Percentiles rank a stretch among this genome's conserved stretches.
These are phyloP conservation scores for Rhododendron simsii DNA, from an alignment of 148 eudicot species.

Conservation along the genomic window DNA sequence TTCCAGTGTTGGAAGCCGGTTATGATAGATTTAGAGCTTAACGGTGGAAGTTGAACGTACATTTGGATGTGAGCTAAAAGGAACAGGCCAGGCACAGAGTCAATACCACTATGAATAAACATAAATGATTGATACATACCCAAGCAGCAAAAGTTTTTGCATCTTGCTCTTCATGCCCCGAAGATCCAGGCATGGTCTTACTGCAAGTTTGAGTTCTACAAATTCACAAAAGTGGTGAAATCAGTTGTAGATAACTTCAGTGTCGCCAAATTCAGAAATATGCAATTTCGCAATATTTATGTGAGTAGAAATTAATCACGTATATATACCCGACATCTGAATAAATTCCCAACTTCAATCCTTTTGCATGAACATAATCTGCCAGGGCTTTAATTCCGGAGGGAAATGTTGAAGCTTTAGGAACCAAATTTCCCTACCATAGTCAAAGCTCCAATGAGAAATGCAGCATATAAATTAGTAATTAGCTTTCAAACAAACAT, in stretches of 20 bases:
- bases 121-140: slow-evolving; percentile 30
- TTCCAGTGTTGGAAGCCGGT: too few relatives aligned
- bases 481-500: not conserved
- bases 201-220: slow-evolving; percentile 68
- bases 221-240: not conserved
- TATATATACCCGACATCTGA: slow-evolving; percentile 24
- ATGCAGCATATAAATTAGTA: not conserved
- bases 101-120: not conserved
- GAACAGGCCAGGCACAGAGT: too few relatives aligned
- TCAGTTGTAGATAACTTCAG: not conserved
- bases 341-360: slow-evolving; percentile 29
- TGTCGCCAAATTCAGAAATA: not conserved
- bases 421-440: slow-evolving; percentile 24
- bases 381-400: slow-evolving; percentile 24
- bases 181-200: slow-evolving; percentile 73
- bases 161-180: slow-evolving; percentile 73
- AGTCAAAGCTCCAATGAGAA: not conserved
- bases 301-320: not conserved
- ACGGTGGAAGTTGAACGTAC: too few relatives aligned
- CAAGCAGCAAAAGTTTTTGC: slow-evolving; percentile 85
- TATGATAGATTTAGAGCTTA: too few relatives aligned
- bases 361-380: slow-evolving; percentile 27
- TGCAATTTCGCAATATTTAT: not conserved
- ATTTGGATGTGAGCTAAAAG: too few relatives aligned
- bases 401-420: slow-evolving; percentile 22